Evolutionary conservation across 371 early-diverging fungal species (phyloP), one percentile per base, ranked within the genome.

Genomic region (Smittium mucronatum): DNA sequence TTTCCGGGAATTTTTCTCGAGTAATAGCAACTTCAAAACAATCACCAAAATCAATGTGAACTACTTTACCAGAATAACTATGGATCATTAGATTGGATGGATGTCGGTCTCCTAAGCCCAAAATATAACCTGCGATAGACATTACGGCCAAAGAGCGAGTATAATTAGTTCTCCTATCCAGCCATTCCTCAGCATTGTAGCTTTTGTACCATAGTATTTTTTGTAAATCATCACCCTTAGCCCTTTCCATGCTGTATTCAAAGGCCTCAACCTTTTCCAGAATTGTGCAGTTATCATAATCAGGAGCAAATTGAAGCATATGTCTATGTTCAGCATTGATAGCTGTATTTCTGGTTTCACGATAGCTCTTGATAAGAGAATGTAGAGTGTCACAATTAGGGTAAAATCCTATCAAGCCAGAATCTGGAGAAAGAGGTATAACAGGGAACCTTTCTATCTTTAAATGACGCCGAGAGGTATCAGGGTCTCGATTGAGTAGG

Each of bases 11-110:
- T 74, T 95, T 93, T 60, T 97, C 97, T 60, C 98, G 88, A 72
- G 94, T 92, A 87, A 93, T 93, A 8, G 97, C 95, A 28, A 96
- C 91, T 84, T 99, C 99, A 72, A 99, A 99, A 79, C 98, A 97
- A 74, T 97, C 98, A 36, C 98, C 98, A 79, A 98, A 95, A 79
- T 99, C 99, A 73, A 99, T 97, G 71, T 99, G 98, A n/a, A 97
- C 89, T 11, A 97, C 89, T 75, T 96, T 95, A 74, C 97, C 97
- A 1, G 93, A 90, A 36, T 83, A 86, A 30, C 91, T 82, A 72
- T 98, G 94, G 69, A 99, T 76, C 93, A 99, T 95, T 63, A 99
- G 82, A 75, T 99, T 99, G 17, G 97, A 94, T 2, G 98, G 97
- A 79, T 99, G 99, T 17, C 99, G 84, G 78, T 99, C 99, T 8